phyloP scores from a whole-genome alignment of 768 basidiomycete species.

The Hygrophorus russula region DNA sequence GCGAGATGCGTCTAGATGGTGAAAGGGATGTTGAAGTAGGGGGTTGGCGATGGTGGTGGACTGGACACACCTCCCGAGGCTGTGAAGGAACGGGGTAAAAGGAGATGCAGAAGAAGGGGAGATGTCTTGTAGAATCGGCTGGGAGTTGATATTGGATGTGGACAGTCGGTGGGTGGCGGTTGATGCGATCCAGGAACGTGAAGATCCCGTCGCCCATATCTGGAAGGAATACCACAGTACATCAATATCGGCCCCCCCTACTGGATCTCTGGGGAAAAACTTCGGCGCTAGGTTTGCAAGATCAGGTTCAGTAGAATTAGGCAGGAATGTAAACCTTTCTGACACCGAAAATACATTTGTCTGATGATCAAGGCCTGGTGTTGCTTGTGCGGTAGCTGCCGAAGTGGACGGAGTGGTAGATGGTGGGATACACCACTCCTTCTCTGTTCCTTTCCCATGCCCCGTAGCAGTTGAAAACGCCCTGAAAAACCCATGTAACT shows the following conservation, averaged over 20 bases:
- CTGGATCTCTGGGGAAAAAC: constrained; percentile 83
- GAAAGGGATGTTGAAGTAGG: too few species aligned
- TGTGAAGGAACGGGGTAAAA: too few species aligned
- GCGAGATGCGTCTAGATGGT: too few species aligned
- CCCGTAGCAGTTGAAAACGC: constrained; percentile 28
- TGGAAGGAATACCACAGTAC: constrained; percentile 19
- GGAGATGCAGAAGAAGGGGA: too few species aligned
- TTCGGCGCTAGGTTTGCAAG: constrained; percentile 58
- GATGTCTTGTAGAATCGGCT: too few species aligned
- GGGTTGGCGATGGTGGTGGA: too few species aligned
- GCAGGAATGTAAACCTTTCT: constrained; percentile 92
- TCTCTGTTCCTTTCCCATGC: constrained; percentile 39
- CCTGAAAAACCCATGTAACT: constrained; percentile 29
- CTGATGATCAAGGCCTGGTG: constrained; percentile 29
- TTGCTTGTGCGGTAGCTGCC: constrained; percentile 12
- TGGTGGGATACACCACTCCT: constrained; percentile 7
- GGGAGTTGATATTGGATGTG: too few species aligned
- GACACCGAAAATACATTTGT: constrained; percentile 95
- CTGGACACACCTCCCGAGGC: too few species aligned
- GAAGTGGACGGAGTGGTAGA: constrained; percentile 1
- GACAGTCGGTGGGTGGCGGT: too few species aligned
- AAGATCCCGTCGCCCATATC: constrained; percentile 97
- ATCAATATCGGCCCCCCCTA: constrained; percentile 27
- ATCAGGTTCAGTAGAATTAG: constrained; percentile 70
- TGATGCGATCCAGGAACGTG: too few species aligned